Percentiles rank a stretch among this genome's conserved stretches.
Conservation (phyloP, 495 filamentous ascomycete genomes). For the Lepraria neglecta region DNA sequence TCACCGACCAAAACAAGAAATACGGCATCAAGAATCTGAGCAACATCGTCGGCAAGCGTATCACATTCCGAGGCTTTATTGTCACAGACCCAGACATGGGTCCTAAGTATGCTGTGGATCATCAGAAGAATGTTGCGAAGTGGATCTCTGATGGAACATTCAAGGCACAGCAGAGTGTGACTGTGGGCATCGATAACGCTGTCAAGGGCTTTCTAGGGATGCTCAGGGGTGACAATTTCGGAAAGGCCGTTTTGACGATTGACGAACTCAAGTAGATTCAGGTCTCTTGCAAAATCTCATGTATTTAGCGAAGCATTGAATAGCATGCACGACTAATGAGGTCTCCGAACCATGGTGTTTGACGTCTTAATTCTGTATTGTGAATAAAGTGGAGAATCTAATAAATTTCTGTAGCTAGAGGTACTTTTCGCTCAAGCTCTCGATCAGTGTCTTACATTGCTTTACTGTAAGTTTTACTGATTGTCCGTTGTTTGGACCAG, state of each 20-base stretch:
- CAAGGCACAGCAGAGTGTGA: conserved; percentile 63
- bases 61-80: conserved; percentile 73
- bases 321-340: not conserved
- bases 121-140: conserved; percentile 72
- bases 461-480: conserved; percentile 1
- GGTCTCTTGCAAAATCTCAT: too few species aligned
- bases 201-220: conserved; percentile 80
- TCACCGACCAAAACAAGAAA: conserved; percentile 40
- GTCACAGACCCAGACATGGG: conserved; percentile 61
- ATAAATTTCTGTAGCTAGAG: not conserved
- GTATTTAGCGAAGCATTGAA: not conserved
- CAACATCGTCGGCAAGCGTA: conserved; percentile 48
- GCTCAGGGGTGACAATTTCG: conserved; percentile 82
- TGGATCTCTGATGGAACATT: conserved; percentile 82
- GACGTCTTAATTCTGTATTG: not conserved
- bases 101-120: conserved; percentile 62
- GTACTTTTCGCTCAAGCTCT: conserved; percentile 4
- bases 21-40: conserved; percentile 68
- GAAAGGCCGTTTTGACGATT: conserved; percentile 81
- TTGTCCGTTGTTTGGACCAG: not conserved
- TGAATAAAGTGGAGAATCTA: not conserved
- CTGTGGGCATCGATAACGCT: conserved; percentile 76
- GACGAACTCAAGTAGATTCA: conserved; percentile 19
- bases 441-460: conserved; percentile 6
- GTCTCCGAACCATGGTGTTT: not conserved